These are phyloP conservation scores for Neurospora sp. DNA, from an alignment of 495 filamentous ascomycete genomes.

Conservation along the genomic window DNA sequence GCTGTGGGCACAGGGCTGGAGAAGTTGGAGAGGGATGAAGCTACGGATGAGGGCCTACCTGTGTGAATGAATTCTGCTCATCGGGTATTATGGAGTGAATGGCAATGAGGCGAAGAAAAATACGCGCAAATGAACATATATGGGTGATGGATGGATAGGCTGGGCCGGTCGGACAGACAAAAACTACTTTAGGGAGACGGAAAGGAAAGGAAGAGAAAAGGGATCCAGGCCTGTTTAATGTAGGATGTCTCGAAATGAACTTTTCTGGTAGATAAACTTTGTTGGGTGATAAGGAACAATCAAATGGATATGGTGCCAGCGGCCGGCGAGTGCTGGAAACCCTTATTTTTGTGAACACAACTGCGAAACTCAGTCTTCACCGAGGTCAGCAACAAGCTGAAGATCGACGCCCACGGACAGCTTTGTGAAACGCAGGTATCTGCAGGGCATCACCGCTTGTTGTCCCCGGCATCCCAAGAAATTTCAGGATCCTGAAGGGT, in stretches of 20 bases:
- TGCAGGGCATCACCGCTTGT: not conserved
- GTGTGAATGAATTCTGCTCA: conserved; percentile 22
- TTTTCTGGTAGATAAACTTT: not conserved
- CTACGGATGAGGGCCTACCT: conserved; percentile 34
- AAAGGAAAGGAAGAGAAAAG: not conserved
- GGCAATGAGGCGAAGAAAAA: not conserved
- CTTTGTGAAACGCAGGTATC: not conserved
- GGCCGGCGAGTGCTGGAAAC: not conserved
- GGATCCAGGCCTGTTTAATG: not conserved
- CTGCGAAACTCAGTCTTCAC: not conserved
- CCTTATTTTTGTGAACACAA: not conserved
- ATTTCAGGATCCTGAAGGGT: not conserved
- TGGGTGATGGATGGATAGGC: not conserved
- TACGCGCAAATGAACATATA: not conserved
- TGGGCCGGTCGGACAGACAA: not conserved
- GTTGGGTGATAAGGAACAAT: not conserved
- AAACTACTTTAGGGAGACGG: not conserved
- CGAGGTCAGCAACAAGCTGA: not conserved
- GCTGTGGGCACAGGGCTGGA: conserved; percentile 41
- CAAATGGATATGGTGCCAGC: not conserved
- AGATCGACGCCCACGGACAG: not conserved
- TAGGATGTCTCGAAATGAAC: not conserved
- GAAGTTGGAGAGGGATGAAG: conserved; percentile 39
- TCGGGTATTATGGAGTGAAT: not conserved
- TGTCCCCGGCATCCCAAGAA: not conserved